Base-by-base conservation (phyloP, 495 filamentous ascomycete genomes). In the Tuber brumale region DNA sequence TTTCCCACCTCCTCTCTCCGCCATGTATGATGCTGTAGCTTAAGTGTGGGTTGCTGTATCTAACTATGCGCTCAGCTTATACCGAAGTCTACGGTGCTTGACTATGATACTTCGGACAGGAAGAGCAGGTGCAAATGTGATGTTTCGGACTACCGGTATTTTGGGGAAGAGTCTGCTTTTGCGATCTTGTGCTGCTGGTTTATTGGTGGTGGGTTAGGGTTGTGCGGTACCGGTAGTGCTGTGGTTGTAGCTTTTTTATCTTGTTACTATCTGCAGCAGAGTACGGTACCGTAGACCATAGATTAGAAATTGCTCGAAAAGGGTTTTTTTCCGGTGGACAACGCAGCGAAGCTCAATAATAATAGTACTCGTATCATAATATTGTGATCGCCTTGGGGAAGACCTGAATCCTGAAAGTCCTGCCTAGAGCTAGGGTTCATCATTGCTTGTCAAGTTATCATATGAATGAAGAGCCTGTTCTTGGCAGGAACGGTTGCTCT, bases 401-500 rank as follows among this genome's bases (percentile, higher is more conserved):
- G 57, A 66, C 27, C 4, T 16, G 14, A 19, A 66, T 66, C 57
- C 27, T 14, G 57, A 31, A 66, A 35, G 57, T 18, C 57, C 27
- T 66, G 12, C 12, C 31, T 35, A 2, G 7, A 18, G 41, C 18
- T 57, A 7, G 8, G 12, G 57, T 66, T 66, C 7, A 27, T 14
- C n/a, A 27, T 57, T 27, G 2, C 51, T 57, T 61, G 14, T 61
- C 57, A 12, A 12, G n/a, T 31, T 31, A 39, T 39, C 37, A 39
- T 39, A 2, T 39, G 37, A 39, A 39, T 31, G n/a, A 3, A 35
- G 57, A 27, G 12, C 4, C 27, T n/a, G 27, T 12, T 12, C 57
- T 66, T 66, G 57, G 57, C 57, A 66, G 57, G 57, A 19, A 66
- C 21, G 39, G 76, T 79, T 79, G 73, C 74, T 69, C 46, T 57